Conservation (phyloP, 208 protist genomes). For the Leishmania turanica region DNA sequence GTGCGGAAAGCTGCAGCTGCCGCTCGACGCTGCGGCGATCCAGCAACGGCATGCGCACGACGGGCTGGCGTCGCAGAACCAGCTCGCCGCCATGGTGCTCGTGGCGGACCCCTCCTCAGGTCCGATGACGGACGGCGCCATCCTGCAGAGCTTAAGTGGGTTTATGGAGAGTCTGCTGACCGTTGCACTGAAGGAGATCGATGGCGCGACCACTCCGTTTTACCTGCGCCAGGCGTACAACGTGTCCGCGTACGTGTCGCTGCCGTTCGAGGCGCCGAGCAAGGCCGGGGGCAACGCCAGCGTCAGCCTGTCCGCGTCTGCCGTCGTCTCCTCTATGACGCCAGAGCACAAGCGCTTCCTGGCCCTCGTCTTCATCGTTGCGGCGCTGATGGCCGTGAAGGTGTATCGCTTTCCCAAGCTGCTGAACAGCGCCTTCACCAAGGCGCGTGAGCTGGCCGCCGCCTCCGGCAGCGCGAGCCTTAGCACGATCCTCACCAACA, state of each 20-base stretch:
- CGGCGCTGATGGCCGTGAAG: conserved; percentile 85
- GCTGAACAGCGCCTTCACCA: conserved; percentile 68
- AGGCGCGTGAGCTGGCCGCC: conserved; percentile 63
- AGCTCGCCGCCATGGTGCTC: conserved; percentile 83
- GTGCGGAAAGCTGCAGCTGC: conserved; percentile 65
- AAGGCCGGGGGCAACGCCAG: conserved; percentile 3
- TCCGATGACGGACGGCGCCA: conserved; percentile 39
- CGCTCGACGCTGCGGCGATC: conserved; percentile 70
- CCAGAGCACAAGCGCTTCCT: conserved; percentile 74
- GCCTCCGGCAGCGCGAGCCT: conserved; percentile 39
- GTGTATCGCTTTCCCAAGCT: conserved; percentile 86
- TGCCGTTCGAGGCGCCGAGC: conserved; percentile 46
- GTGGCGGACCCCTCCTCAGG: conserved; percentile 54
- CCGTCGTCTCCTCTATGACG: conserved; percentile 17
- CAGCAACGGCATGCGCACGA: conserved; percentile 83
- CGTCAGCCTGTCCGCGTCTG: conserved; percentile 5
- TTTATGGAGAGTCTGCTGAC: conserved; percentile 82
- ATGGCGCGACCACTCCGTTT: conserved; percentile 72
- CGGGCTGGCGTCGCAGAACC: conserved; percentile 84
- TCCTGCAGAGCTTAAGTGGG: conserved; percentile 73
- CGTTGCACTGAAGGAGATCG: conserved; percentile 74
- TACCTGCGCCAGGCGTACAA: conserved; percentile 84
- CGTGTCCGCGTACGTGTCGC: conserved; percentile 72
- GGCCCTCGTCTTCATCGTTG: conserved; percentile 57
- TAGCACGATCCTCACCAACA: conserved; percentile 56